Conservation (phyloP, 768 basidiomycete genomes). For the Amanita muscaria region DNA sequence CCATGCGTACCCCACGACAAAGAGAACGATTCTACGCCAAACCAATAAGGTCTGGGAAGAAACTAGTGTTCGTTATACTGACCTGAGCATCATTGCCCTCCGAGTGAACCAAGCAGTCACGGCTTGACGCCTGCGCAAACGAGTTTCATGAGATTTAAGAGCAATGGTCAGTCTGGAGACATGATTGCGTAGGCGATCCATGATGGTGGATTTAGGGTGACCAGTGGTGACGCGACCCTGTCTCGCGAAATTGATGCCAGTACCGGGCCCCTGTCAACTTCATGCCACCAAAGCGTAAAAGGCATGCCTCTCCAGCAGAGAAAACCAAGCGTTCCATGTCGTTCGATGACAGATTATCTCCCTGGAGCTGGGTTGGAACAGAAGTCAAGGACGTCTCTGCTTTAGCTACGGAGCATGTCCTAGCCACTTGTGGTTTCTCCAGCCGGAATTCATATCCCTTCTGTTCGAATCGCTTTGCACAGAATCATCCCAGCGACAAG, state of each 20-base stretch:
- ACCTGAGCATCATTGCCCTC: constrained; percentile 30
- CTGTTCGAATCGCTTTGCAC: constrained; percentile 49
- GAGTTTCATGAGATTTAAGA: constrained; percentile 24
- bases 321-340: constrained; percentile 50
- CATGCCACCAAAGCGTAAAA: constrained; percentile 56
- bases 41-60: background rate
- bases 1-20: constrained; percentile 72
- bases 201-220: constrained; percentile 4
- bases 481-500: constrained; percentile 26
- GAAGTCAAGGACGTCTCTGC: constrained; percentile 45
- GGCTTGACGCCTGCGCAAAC: constrained; percentile 38
- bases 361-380: constrained; percentile 80
- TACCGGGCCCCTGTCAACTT: constrained; percentile 11
- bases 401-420: constrained; percentile 61
- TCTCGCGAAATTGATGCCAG: too few relatives aligned
- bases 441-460: constrained; percentile 37
- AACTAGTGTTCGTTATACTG: constrained; percentile 8
- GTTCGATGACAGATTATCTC: constrained; percentile 32
- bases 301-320: constrained; percentile 51
- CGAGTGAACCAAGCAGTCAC: constrained; percentile 26
- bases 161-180: background rate
- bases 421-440: constrained; percentile 62
- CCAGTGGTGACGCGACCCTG: too few relatives aligned
- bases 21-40: constrained; percentile 44
- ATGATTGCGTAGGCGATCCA: background rate